Evolutionary conservation across 2,329 filamentous ascomycete species (phyloP).

Genomic region (Fusarium keratoplasticum): DNA sequence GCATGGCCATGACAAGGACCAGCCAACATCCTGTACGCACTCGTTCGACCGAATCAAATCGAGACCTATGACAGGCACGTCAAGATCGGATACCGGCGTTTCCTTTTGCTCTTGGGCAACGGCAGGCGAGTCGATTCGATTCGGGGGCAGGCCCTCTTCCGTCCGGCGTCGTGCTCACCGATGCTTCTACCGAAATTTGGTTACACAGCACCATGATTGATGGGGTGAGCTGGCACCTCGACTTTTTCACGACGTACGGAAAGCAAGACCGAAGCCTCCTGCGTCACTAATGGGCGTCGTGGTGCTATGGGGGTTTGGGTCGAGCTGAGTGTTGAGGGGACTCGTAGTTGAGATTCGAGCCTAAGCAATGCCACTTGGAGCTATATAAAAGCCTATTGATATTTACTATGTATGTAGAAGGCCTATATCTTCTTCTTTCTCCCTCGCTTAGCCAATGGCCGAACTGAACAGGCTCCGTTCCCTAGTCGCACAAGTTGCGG

Average conservation of each 20-base stretch:
- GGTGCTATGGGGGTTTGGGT: neutral
- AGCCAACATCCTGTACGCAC: neutral
- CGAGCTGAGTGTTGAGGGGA: neutral
- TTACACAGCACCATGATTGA: constrained; percentile 32
- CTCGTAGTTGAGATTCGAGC: neutral
- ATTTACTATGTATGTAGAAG: neutral
- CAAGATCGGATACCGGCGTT: neutral
- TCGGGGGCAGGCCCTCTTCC: constrained; percentile 2
- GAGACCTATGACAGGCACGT: neutral
- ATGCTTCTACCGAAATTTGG: constrained; percentile 32
- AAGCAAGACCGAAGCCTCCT: constrained; percentile 14
- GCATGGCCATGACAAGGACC: neutral
- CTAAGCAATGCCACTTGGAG: neutral
- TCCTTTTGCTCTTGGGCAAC: neutral
- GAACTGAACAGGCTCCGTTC: constrained; percentile 12
- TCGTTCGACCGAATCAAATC: neutral
- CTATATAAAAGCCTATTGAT: neutral
- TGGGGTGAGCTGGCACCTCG: constrained; percentile 23
- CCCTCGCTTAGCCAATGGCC: neutral
- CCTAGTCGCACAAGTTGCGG: constrained; percentile 31
- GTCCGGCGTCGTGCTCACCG: constrained; percentile 26
- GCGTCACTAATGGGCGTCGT: constrained; percentile 6
- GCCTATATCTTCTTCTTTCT: neutral
- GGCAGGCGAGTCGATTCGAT: neutral
- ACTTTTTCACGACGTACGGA: constrained; percentile 17